Evolutionary conservation across 108 stramenopile genomes (phyloP), one percentile per base, ranked within the genome.

Genomic region (Pseudonitzschia multiseries): DNA sequence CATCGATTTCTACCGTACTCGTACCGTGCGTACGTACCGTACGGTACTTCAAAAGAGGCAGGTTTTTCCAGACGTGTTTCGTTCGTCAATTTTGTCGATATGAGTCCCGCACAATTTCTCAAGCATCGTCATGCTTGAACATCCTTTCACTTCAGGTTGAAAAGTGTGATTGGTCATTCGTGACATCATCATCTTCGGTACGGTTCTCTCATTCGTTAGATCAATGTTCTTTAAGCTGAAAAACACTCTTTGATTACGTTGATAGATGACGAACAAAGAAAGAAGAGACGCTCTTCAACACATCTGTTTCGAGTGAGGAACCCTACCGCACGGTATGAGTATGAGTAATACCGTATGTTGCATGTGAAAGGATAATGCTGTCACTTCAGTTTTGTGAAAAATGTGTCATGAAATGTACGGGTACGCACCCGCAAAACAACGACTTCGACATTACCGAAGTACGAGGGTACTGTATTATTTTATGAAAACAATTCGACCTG

Each of bases 191-290:
- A 48, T 48, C 17, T 18, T 48, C 17, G 18, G 1, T 18, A 18
- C 46, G 46, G 46, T 48, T 48, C 46, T 48, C 46, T 48, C 46
- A 48, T 48, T 48, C 46, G 46, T 48, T 14, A 48, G 13, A 48
- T 5, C 46, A 10, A 3, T 48, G 46, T 48, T 48, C 46, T 18
- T 48, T 48, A 18, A 48, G 1, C 46, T 14, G 46, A 14, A 48
- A 48, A 8, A 48, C 12, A 18, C 18, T 48, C 12, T 14, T 14
- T 2, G 46, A 48, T 48, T 18, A 48, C 12, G 14, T 10, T 48
- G 46, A 48, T 48, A 10, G 46, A 48, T 48, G 46, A 48, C 46
- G 46, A 48, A 48, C 46, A 48, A 48, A 48, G 46, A 48, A 48
- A 48, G 46, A 48, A 48, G 46, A 14, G 46, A 48, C 46, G 46